Evolutionary conservation across 306 rosid genomes (phyloP).

Genomic region (Benincasa hispida): DNA sequence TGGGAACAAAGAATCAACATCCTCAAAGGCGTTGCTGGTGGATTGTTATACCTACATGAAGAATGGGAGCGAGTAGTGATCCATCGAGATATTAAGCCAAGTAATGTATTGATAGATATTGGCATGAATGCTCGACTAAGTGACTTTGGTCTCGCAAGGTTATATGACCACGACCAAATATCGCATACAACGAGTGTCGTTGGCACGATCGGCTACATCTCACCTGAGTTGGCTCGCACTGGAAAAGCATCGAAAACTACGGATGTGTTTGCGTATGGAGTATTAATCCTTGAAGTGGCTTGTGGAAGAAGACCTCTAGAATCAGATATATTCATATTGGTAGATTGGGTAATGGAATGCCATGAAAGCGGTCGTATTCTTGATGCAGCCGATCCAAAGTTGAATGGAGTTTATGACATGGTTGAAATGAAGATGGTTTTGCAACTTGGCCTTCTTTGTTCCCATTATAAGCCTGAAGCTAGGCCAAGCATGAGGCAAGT

Average conservation of each 20-base stretch:
- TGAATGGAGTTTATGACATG: conserved; percentile 20
- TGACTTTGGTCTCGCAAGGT: conserved; percentile 66
- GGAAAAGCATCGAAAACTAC: conserved; percentile 41
- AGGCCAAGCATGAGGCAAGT: conserved; percentile 61
- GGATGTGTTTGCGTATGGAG: conserved; percentile 56
- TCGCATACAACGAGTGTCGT: conserved; percentile 62
- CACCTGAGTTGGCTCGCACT: conserved; percentile 52
- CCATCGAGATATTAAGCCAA: conserved; percentile 53
- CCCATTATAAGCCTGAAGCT: conserved; percentile 26
- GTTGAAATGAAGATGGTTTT: conserved; percentile 45
- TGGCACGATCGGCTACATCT: conserved; percentile 66
- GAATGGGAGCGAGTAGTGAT: conserved; percentile 66
- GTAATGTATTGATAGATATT: conserved; percentile 44
- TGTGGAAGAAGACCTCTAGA: conserved; percentile 42
- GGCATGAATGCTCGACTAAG: conserved; percentile 41
- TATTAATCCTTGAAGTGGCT: conserved; percentile 52
- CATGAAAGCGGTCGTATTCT: conserved; percentile 18
- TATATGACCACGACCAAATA: conserved; percentile 38
- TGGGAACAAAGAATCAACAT: conserved; percentile 49
- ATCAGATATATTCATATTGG: conserved; percentile 29
- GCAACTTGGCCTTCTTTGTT: conserved; percentile 44
- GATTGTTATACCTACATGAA: conserved; percentile 57
- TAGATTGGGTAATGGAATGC: conserved; percentile 44
- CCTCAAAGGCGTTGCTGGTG: conserved; percentile 48
- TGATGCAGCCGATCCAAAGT: conserved; percentile 32